Conservation (phyloP, 2,329 filamentous ascomycete genomes). For the Diplodia seriata region DNA sequence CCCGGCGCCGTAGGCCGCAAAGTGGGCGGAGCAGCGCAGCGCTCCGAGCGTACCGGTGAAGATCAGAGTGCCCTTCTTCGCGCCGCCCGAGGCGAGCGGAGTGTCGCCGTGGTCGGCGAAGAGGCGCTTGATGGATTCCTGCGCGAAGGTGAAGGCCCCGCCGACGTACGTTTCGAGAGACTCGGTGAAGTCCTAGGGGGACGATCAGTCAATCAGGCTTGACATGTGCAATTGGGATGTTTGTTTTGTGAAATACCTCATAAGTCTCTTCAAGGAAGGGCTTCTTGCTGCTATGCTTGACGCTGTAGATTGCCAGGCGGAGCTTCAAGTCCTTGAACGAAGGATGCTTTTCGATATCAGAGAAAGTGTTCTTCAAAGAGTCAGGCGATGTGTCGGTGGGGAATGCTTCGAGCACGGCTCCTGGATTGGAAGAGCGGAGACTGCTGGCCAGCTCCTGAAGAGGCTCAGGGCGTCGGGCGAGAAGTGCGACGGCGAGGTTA, state of each 20-base stretch:
- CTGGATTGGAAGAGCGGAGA: conserved; percentile 51
- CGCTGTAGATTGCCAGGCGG: conserved; percentile 56
- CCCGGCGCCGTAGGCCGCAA: conserved; percentile 58
- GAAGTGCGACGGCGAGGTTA: conserved; percentile 63
- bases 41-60: conserved; percentile 64
- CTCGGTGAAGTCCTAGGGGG: conserved; percentile 42
- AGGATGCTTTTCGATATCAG: conserved; percentile 56
- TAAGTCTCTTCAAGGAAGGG: conserved; percentile 63
- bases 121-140: conserved; percentile 60
- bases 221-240: conserved; percentile 43
- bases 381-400: conserved; percentile 58
- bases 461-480: conserved; percentile 58
- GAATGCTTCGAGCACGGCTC: conserved; percentile 59
- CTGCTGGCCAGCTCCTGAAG: conserved; percentile 53
- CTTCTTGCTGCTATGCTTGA: conserved; percentile 63
- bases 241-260: conserved; percentile 41
- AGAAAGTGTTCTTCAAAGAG: conserved; percentile 57
- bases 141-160: conserved; percentile 63
- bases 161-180: conserved; percentile 61
- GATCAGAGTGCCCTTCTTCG: conserved; percentile 65
- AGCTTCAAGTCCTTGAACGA: conserved; percentile 58
- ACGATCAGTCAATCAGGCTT: background rate
- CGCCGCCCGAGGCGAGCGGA: conserved; percentile 53
- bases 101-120: conserved; percentile 60
- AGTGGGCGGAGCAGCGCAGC: conserved; percentile 61